Conservation (phyloP, 345 rosid species). For the Melaleuca alternifolia region DNA sequence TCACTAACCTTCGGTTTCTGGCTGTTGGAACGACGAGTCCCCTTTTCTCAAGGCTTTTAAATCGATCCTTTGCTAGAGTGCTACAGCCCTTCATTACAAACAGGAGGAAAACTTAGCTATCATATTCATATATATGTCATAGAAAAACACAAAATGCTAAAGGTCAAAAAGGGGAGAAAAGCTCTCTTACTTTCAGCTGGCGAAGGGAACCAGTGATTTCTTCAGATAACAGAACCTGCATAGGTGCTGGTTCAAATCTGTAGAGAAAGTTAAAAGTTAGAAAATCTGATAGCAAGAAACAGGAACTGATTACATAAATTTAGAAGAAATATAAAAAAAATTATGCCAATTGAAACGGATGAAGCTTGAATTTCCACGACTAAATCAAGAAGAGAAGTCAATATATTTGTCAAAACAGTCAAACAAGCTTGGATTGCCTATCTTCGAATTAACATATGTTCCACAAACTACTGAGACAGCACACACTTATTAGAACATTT, state of each 20-base stretch:
- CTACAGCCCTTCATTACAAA: slow-evolving; percentile 53
- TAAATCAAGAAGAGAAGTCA: neutral
- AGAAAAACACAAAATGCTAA: neutral
- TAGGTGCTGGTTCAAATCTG: slow-evolving; percentile 57
- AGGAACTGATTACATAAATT: neutral
- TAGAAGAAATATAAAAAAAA: neutral
- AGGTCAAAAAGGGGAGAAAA: neutral
- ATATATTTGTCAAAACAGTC: neutral
- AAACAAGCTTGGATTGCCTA: neutral
- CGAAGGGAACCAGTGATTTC: slow-evolving; percentile 92
- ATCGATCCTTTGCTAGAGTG: slow-evolving; percentile 81
- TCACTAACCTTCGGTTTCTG: slow-evolving; percentile 49
- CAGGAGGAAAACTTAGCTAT: neutral
- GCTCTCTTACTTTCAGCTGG: slow-evolving; percentile 51
- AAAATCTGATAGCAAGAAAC: neutral
- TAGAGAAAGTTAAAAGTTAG: neutral
- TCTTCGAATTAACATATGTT: neutral
- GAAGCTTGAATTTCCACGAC: neutral
- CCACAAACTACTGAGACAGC: neutral
- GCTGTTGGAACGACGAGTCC: slow-evolving; percentile 61
- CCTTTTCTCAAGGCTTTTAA: slow-evolving; percentile 86
- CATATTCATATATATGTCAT: neutral
- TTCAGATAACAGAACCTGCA: slow-evolving; percentile 81
- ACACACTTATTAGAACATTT: neutral
- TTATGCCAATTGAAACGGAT: neutral